Evolutionary conservation across 2,329 filamentous ascomycete genomes (phyloP), one percentile per base, ranked within the genome.

Genomic region (Fusarium sp.): DNA sequence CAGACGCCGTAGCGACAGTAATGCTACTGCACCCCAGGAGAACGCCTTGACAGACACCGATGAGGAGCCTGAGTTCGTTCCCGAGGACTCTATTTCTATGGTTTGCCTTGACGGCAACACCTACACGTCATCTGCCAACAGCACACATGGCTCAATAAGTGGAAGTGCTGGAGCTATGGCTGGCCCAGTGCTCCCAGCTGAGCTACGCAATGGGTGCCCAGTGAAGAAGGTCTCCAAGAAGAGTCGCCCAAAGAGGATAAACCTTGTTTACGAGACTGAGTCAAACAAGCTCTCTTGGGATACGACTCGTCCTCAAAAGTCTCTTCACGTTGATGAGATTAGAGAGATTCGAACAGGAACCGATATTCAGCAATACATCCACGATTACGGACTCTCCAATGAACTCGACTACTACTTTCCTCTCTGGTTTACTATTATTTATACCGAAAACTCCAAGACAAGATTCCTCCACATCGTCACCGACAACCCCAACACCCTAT

Each of bases 261-360:
- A 82, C 28, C 83, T 91, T 34, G 88, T 91, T 54, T 88, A 98
- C 25, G 93, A 98, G 74, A 86, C 91, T 25, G 91, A 95, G 75
- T 88, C 91, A 3, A 94, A 92, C 65, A 96, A 94, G 79, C 92
- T 99, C 25, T 91, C 87, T 26, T 98, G 95, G 95, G 92, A 97
- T 79, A 87, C 89, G 48, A 88, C 86, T 11, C 90, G 93, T 37
- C 90, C 92, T 2, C 88, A 89, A 25, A 98, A 98, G 78, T 90
- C 89, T 55, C 91, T 99, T 69, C 97, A 97, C 79, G 93, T 99
- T 67, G 96, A 99, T 75, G 94, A 98, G 78, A 95, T 99, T 75
- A 91, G 93, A 75, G 94, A 97, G 76, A 94, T 98, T 49, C 90
- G 94, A 67, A 89, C 90, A 34, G 94, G 93, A 19, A 87, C 88